Conservation (phyloP, 2,329 filamentous ascomycete species). For the Neonectria neomacrospora region DNA sequence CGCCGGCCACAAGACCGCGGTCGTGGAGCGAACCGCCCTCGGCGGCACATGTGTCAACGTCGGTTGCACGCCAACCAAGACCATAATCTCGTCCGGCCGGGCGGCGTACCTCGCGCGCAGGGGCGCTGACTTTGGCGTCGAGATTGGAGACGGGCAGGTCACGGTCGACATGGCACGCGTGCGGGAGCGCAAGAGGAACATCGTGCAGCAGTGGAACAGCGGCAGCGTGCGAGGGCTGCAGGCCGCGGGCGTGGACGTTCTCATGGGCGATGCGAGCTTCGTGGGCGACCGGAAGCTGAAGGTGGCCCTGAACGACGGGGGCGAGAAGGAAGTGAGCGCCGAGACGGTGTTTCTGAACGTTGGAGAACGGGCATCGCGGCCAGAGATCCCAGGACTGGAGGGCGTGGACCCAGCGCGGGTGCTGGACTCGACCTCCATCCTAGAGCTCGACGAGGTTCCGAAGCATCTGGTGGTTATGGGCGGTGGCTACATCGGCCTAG, state of each 20-base stretch:
- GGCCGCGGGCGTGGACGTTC: slow-evolving; percentile 55
- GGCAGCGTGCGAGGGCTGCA: slow-evolving; percentile 58
- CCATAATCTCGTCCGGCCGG: slow-evolving; percentile 64
- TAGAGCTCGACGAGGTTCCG: slow-evolving; percentile 59
- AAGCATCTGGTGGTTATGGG: slow-evolving; percentile 62
- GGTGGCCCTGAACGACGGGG: slow-evolving; percentile 47
- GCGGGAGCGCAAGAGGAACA: slow-evolving; percentile 63
- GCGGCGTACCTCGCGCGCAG: slow-evolving; percentile 58
- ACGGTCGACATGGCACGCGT: slow-evolving; percentile 60
- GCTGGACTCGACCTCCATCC: slow-evolving; percentile 59
- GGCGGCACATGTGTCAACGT: slow-evolving; percentile 67
- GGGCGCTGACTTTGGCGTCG: slow-evolving; percentile 59
- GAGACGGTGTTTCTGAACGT: slow-evolving; percentile 59
- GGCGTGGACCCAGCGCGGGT: slow-evolving; percentile 50
- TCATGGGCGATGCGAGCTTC: slow-evolving; percentile 59
- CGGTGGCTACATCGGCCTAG: slow-evolving; percentile 63
- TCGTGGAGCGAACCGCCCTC: slow-evolving; percentile 60
- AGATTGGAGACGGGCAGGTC: slow-evolving; percentile 42
- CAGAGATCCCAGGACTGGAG: slow-evolving; percentile 52
- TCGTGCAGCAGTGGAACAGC: slow-evolving; percentile 60
- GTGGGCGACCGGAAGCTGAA: slow-evolving; percentile 52
- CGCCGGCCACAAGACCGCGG: slow-evolving; percentile 55
- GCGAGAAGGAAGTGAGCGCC: slow-evolving; percentile 49
- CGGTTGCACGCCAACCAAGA: slow-evolving; percentile 68
- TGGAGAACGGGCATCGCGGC: slow-evolving; percentile 56